Conservation (phyloP, 2,329 filamentous ascomycete genomes). For the Sporothrix curviconia region DNA sequence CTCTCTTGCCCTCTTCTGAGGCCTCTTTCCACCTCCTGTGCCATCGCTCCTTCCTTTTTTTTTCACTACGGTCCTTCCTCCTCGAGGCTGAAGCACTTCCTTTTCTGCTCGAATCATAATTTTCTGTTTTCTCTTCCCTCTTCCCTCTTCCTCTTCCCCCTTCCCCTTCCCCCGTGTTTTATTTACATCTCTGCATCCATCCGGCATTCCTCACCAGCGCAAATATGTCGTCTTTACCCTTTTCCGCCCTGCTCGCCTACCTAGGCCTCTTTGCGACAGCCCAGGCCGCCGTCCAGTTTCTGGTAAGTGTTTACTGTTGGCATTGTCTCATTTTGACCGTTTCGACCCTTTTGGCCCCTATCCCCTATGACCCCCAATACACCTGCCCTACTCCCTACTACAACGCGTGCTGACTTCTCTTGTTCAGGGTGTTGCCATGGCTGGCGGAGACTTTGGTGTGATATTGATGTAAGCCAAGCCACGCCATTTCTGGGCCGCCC, state of each 20-base stretch:
- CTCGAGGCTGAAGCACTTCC: neutral
- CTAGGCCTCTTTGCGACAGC: constrained; percentile 14
- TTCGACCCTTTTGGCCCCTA: too few relatives aligned
- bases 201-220: neutral
- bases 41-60: neutral
- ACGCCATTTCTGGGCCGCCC: neutral
- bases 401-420: constrained; percentile 48
- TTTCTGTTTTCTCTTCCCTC: neutral
- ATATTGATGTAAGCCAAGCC: constrained; percentile 26
- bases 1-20: neutral
- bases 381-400: neutral
- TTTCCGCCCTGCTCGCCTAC: neutral
- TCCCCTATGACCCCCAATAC: too few relatives aligned
- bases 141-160: neutral
- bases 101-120: too few relatives aligned
- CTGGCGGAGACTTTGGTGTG: constrained; percentile 44
- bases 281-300: constrained; percentile 11
- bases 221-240: neutral
- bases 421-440: constrained; percentile 27
- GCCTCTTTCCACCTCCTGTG: neutral
- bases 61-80: constrained; percentile 1
- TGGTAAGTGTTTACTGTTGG: constrained; percentile 11
- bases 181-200: neutral
- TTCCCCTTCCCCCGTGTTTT: neutral
- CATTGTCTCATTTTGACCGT: neutral